phyloP scores from a whole-genome alignment of 106 monocot species.

The Gastrodia elata region DNA sequence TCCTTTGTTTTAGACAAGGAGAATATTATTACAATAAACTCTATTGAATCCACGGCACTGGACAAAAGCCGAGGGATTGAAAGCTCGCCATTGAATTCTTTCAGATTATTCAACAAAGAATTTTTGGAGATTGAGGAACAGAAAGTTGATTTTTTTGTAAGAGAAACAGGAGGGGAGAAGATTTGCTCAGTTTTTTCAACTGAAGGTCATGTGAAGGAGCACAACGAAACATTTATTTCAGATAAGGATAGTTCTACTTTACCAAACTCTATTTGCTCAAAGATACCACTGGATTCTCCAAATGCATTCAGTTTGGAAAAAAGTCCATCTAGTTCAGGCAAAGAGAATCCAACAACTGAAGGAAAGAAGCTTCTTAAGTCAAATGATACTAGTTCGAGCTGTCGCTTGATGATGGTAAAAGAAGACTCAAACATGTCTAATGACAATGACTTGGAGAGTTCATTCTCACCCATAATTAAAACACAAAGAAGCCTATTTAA shows the following conservation, averaged over 20 bases:
- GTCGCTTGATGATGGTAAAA: background rate
- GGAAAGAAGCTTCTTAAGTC: background rate
- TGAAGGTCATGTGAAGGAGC: slow-evolving; percentile 13
- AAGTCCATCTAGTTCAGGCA: background rate
- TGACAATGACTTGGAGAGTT: background rate
- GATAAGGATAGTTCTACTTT: slow-evolving; percentile 16
- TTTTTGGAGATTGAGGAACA: background rate
- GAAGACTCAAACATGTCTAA: background rate
- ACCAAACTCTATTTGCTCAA: background rate
- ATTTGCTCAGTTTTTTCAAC: slow-evolving; percentile 5
- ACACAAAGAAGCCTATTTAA: slow-evolving; percentile 5
- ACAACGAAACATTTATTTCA: slow-evolving; percentile 6
- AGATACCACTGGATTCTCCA: background rate
- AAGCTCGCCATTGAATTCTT: slow-evolving; percentile 5
- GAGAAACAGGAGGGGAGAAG: slow-evolving; percentile 9
- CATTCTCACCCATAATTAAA: background rate
- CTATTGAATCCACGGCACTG: slow-evolving; percentile 1
- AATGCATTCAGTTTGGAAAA: background rate
- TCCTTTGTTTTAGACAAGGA: slow-evolving; percentile 9
- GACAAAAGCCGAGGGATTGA: background rate
- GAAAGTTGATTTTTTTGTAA: background rate
- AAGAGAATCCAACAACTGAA: slow-evolving; percentile 1
- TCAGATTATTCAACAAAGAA: background rate
- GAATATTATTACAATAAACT: slow-evolving; percentile 14
- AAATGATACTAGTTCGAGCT: background rate